Conservation (phyloP, 495 filamentous ascomycete genomes). For the Wilcoxina mikolae region DNA sequence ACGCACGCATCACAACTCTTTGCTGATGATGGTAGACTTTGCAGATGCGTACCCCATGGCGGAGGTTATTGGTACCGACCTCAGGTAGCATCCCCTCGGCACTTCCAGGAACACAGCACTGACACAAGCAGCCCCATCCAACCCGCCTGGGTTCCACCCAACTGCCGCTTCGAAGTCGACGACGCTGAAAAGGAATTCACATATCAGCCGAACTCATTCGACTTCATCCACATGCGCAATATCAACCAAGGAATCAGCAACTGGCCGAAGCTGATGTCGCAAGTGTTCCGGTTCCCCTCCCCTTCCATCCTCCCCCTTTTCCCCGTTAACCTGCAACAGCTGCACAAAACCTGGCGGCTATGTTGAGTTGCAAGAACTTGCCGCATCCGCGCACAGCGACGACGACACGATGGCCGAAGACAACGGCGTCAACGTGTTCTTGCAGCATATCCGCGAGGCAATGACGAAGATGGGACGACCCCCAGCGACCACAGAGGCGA, state of each 20-base stretch:
- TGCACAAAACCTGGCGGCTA: constrained; percentile 60
- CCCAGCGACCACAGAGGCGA: not conserved
- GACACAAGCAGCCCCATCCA: too few species aligned
- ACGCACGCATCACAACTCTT: too few species aligned
- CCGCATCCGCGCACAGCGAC: not conserved
- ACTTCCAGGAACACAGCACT: too few species aligned
- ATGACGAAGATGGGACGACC: not conserved
- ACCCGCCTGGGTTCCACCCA: constrained; percentile 45
- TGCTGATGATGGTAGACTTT: too few species aligned
- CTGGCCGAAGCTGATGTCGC: constrained; percentile 40
- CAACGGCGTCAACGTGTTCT: not conserved
- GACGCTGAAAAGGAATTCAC: constrained; percentile 38
- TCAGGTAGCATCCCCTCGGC: too few species aligned
- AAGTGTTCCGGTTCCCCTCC: too few species aligned
- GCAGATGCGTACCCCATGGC: not conserved
- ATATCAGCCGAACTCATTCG: constrained; percentile 26
- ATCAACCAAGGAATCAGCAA: constrained; percentile 38
- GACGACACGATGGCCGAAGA: not conserved
- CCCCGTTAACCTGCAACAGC: too few species aligned
- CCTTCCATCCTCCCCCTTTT: too few species aligned
- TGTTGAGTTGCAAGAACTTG: constrained; percentile 43
- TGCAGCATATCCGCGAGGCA: too few species aligned
- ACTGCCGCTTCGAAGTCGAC: constrained; percentile 49
- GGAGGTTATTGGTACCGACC: not conserved
- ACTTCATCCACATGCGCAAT: constrained; percentile 30